Conservation (phyloP, 345 rosid species). For the Cardamine occulta region DNA sequence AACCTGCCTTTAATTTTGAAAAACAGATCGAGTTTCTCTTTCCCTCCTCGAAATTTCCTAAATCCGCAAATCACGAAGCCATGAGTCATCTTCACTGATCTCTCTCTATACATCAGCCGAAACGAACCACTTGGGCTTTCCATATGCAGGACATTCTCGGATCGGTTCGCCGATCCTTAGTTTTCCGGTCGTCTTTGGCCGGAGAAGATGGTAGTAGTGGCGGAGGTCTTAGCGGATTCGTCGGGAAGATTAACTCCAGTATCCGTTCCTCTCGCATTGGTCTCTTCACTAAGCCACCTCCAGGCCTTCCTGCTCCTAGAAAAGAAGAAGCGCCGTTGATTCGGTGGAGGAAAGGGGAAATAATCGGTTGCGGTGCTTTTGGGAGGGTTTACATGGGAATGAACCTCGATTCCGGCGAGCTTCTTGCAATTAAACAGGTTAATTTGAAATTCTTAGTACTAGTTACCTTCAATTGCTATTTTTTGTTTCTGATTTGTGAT, state of each 20-base stretch:
- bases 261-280: slow-evolving; percentile 75
- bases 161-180: slow-evolving; percentile 85
- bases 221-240: slow-evolving; percentile 53
- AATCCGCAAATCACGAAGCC: slow-evolving; percentile 22
- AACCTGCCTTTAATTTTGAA: slow-evolving; percentile 29
- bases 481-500: background rate
- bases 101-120: slow-evolving; percentile 27
- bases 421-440: slow-evolving; percentile 75
- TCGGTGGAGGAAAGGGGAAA: slow-evolving; percentile 84
- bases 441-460: background rate
- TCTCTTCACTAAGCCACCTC: slow-evolving; percentile 55
- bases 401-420: slow-evolving; percentile 88
- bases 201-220: slow-evolving; percentile 50
- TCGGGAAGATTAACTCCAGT: slow-evolving; percentile 75
- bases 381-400: slow-evolving; percentile 77
- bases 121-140: background rate
- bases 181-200: slow-evolving; percentile 59
- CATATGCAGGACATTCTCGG: slow-evolving; percentile 81
- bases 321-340: slow-evolving; percentile 58
- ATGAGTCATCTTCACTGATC: slow-evolving; percentile 36
- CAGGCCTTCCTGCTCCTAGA: slow-evolving; percentile 50
- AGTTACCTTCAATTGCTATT: background rate
- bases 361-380: slow-evolving; percentile 71
- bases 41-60: slow-evolving; percentile 40
- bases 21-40: slow-evolving; percentile 45